These are phyloP conservation scores for Talaromyces ruber DNA, from an alignment of 495 filamentous ascomycete species.

Conservation along the genomic window DNA sequence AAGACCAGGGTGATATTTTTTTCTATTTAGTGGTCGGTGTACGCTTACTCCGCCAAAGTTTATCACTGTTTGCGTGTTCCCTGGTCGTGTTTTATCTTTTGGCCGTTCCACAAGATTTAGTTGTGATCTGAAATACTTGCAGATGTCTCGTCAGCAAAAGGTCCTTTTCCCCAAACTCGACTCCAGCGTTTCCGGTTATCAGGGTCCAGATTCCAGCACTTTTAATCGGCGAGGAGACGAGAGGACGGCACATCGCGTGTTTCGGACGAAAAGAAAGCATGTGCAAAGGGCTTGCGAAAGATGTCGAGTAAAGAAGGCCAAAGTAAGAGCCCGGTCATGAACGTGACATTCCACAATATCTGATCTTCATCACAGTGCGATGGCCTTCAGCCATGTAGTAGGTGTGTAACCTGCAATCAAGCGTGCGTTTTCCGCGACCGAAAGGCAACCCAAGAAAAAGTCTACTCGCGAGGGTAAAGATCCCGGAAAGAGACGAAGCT, in stretches of 20 bases:
- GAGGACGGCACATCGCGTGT: conserved; percentile 36
- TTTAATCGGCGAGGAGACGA: conserved; percentile 24
- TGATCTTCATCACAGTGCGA: conserved; percentile 24
- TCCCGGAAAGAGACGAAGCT: not conserved
- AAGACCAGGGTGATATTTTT: not conserved
- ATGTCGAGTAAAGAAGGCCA: conserved; percentile 41
- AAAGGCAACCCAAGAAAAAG: conserved; percentile 39
- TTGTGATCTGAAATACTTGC: conserved; percentile 4
- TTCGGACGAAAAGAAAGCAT: conserved; percentile 43
- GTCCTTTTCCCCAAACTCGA: conserved; percentile 13
- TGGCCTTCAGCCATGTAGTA: conserved; percentile 41
- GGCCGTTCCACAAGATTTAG: not conserved
- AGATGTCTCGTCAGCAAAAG: conserved; percentile 36
- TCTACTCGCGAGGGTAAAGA: conserved; percentile 39
- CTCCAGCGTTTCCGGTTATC: conserved; percentile 8
- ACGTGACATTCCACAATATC: not conserved
- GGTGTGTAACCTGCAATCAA: conserved; percentile 39
- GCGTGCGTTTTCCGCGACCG: conserved; percentile 39
- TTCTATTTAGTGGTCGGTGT: not conserved
- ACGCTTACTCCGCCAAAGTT: not conserved
- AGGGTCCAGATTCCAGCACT: conserved; percentile 23
- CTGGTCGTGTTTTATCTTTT: not conserved
- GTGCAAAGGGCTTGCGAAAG: conserved; percentile 41
- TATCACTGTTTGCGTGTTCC: not conserved
- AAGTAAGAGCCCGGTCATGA: conserved; percentile 13